Evolutionary conservation across 73 alveolate genomes (phyloP), one percentile per base, ranked within the genome.

Genomic region (Blepharisma stoltei): DNA sequence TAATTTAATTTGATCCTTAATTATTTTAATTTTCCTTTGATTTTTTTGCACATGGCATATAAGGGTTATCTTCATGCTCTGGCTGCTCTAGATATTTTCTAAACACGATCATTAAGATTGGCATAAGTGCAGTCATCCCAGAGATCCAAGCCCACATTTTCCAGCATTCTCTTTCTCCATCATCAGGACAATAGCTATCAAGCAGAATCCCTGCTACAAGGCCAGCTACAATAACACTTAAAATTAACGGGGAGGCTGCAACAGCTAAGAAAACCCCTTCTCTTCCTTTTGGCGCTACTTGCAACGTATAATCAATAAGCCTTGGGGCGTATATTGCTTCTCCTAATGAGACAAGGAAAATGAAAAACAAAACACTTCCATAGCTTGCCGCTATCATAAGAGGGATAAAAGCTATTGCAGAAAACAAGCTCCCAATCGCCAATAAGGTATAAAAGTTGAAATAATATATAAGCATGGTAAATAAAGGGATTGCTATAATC

Each of bases 101-200:
- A 25, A 60, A 60, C 2, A 60, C 37, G 5, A 60, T 60, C 73
- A 60, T 60, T 9, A 60, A 2, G 38, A 60, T 60, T 20, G 73
- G 73, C 18, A 25, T 60, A 38, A 60, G 18, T 0, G 23, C 18
- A 60, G 18, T 9, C 37, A 25, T 18, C 18, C 14, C 49, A 9
- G 46, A n/a, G 5, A 60, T 60, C 14, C 14, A 14, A 18, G 46
- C 73, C 73, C 73, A 60, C 73, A 60, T 60, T 14, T n/a, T 9
- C 37, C 45, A 18, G 73, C 73, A 60, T n/a, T 60, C 23, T 25
- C 73, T 60, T 60, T 60, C 73, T 4, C 73, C 73, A 60, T 25
- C 18, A 60, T 38, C 23, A 1, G 73, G 73, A 47, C 73, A 60
- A 5, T 20, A 60, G 18, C 23, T 25, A 14, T 25, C 18, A 60